Evolutionary conservation across 2,329 filamentous ascomycete genomes (phyloP).

Genomic region (Colletotrichum sp.): DNA sequence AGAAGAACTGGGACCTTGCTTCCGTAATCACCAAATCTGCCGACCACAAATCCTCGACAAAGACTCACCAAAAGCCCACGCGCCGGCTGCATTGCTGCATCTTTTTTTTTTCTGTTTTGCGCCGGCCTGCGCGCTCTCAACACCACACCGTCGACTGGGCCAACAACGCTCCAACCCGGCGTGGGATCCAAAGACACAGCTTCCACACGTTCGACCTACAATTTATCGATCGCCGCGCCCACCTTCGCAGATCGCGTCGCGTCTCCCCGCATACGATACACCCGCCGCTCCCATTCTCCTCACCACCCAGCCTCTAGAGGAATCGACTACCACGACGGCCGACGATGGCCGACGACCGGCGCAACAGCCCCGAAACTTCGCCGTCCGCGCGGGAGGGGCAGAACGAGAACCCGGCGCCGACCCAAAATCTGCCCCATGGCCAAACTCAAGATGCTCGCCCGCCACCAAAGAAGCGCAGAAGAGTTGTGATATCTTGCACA

Average conservation of each 20-base stretch:
- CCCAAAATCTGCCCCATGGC: neutral
- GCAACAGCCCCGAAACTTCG: constrained; percentile 3
- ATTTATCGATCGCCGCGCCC: neutral
- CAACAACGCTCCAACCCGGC: neutral
- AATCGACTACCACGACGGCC: neutral
- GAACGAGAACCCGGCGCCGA: neutral
- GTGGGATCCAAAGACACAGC: neutral
- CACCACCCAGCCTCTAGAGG: neutral
- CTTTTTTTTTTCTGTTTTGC: neutral
- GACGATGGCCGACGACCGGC: constrained; percentile 14
- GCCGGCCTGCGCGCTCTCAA: neutral
- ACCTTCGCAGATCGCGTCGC: neutral
- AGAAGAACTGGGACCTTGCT: neutral
- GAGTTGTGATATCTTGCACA: constrained; percentile 66
- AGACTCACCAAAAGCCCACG: neutral
- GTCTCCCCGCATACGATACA: neutral
- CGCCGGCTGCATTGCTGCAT: neutral
- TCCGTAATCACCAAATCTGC: constrained; percentile 8
- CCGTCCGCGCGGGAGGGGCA: constrained; percentile 4
- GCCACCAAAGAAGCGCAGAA: constrained; percentile 59
- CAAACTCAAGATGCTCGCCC: constrained; percentile 27
- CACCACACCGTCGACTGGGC: neutral
- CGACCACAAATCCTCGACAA: neutral
- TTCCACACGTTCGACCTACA: neutral
- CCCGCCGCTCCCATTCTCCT: neutral